These are phyloP conservation scores for Aureobasidium sp. DNA, from an alignment of 2,329 filamentous ascomycete species.

Conservation along the genomic window DNA sequence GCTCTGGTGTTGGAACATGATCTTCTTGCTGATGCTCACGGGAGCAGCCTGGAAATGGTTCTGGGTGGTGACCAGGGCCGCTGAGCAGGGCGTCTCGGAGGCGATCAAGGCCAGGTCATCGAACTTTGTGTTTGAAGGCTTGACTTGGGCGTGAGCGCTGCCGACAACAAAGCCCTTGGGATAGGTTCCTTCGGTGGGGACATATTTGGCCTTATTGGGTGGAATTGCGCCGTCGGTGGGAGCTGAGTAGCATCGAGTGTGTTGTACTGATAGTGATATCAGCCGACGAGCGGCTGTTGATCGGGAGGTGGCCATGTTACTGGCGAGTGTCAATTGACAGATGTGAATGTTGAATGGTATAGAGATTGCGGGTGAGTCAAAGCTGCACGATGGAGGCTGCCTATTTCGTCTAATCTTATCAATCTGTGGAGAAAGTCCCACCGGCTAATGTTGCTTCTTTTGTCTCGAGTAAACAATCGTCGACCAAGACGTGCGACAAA, in stretches of 20 bases:
- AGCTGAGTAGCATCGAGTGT: conserved; percentile 52
- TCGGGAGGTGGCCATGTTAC: conserved; percentile 9
- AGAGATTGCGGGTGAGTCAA: background rate
- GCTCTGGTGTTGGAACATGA: conserved; percentile 53
- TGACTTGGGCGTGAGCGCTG: conserved; percentile 86
- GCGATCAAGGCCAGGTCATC: conserved; percentile 85
- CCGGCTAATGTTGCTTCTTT: background rate
- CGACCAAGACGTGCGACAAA: background rate
- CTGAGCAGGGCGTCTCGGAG: conserved; percentile 80
- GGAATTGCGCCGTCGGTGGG: conserved; percentile 57
- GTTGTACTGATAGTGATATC: conserved; percentile 23
- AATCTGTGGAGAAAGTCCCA: background rate
- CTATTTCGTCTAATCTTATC: background rate
- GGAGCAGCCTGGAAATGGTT: conserved; percentile 98
- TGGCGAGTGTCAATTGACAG: background rate
- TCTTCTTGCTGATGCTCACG: conserved; percentile 73
- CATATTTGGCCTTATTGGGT: conserved; percentile 78
- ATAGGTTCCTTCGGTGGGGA: conserved; percentile 78
- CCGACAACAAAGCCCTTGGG: conserved; percentile 84
- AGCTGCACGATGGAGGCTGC: background rate
- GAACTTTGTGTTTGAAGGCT: conserved; percentile 83
- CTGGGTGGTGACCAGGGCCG: conserved; percentile 83
- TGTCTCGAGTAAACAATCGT: background rate
- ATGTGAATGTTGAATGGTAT: background rate
- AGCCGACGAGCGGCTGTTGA: conserved; percentile 20